These are phyloP conservation scores for Zygosaccharomyces pseudobailii DNA, from an alignment of 1,139 yeast genomes.

Conservation along the genomic window DNA sequence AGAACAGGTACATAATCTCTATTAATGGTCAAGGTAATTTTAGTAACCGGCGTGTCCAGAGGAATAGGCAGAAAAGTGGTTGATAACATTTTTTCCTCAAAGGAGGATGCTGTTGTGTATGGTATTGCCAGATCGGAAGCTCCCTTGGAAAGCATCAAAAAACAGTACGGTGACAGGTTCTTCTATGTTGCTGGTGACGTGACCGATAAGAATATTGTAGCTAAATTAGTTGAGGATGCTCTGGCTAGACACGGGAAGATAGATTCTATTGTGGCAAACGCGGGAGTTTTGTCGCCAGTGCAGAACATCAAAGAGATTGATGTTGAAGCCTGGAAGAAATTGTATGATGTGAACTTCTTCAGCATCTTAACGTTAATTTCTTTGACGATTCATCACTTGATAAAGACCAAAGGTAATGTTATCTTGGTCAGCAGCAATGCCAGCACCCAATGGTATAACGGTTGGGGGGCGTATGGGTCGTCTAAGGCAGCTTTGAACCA, in stretches of 20 bases:
- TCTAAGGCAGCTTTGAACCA: conserved; percentile 88
- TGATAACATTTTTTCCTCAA: conserved; percentile 42
- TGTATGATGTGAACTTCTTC: conserved; percentile 76
- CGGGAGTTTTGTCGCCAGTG: conserved; percentile 85
- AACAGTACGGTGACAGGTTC: conserved; percentile 48
- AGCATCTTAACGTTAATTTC: conserved; percentile 63
- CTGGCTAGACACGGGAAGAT: conserved; percentile 46
- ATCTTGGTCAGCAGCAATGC: conserved; percentile 89
- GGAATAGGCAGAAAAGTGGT: conserved; percentile 81
- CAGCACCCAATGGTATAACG: conserved; percentile 35
- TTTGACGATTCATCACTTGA: conserved; percentile 54
- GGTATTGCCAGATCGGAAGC: conserved; percentile 68
- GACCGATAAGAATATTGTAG: conserved; percentile 42
- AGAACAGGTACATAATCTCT: neutral
- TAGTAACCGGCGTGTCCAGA: conserved; percentile 68
- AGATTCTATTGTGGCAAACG: conserved; percentile 75
- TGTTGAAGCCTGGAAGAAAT: conserved; percentile 53
- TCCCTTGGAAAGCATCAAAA: conserved; percentile 42
- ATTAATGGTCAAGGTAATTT: conserved; percentile 35
- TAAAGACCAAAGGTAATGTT: conserved; percentile 42
- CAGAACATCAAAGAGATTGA: conserved; percentile 39
- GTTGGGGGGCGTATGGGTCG: conserved; percentile 89
- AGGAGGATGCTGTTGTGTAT: conserved; percentile 54
- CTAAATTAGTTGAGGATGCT: conserved; percentile 45
- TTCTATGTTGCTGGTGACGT: conserved; percentile 66